Conservation (phyloP, 257 asterid genomes). For the Przewalskia tangutica region DNA sequence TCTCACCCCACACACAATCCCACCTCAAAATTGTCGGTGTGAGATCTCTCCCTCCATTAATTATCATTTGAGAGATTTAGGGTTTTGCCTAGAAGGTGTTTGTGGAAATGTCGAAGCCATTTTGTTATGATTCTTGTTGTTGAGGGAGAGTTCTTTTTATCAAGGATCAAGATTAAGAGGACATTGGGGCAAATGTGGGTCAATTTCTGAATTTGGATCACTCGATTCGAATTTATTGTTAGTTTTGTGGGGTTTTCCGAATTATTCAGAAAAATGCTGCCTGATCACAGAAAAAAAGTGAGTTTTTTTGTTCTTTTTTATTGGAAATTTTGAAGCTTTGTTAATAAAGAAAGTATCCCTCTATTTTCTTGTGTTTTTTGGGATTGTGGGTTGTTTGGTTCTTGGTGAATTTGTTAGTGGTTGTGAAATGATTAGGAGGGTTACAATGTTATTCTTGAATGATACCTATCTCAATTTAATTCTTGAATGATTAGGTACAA, state of each 20-base stretch:
- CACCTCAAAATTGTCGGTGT: constrained; percentile 37
- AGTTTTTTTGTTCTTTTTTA: constrained; percentile 10
- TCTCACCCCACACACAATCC: constrained; percentile 4
- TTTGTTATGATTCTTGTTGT: constrained; percentile 16
- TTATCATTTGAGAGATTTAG: background rate
- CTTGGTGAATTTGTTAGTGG: background rate
- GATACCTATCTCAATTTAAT: no score
- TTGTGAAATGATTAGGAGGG: background rate
- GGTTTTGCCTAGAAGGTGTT: background rate
- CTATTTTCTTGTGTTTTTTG: background rate
- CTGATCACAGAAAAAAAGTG: constrained; percentile 78
- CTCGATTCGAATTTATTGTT: background rate
- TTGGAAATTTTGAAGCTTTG: background rate
- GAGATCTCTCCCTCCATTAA: constrained; percentile 25
- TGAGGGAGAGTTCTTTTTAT: constrained; percentile 24
- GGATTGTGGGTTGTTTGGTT: background rate
- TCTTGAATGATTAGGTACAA: no score
- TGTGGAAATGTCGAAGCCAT: constrained; percentile 9
- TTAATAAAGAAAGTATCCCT: no score
- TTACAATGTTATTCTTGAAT: constrained; percentile 5
- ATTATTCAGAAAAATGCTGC: constrained; percentile 40
- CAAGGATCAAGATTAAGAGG: constrained; percentile 50
- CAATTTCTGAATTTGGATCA: constrained; percentile 18
- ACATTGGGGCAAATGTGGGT: constrained; percentile 85
- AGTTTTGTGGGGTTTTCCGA: constrained; percentile 10